Base-by-base conservation (phyloP, 768 basidiomycete species). In the Fomitopsis pulvina region DNA sequence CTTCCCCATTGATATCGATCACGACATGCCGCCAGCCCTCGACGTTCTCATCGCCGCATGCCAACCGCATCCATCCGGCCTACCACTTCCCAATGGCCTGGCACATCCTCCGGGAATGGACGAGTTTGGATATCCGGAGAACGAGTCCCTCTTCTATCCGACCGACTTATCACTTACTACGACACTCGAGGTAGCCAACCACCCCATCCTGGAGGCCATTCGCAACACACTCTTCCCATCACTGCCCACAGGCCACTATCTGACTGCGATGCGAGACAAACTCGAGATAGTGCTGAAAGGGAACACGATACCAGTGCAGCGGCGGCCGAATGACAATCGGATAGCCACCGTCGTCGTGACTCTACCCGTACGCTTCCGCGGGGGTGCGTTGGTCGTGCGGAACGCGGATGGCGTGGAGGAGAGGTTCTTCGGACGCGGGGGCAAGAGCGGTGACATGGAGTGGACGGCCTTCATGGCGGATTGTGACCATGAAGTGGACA, bases 201-300 rank as follows among this genome's bases (percentile, higher is more conserved):
- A 87, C 60, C 88, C 88, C 2, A 82, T 92, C 61, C 77, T 92
- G 52, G 87, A 88, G 55, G 81, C 87, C 0, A 71, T 90, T 20
- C 80, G 81, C 41, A 80, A 70, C 49, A 71, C 81, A 0, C 70
- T 92, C n/a, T 89, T 90, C 65, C 86, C 87, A 0, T 71, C 74
- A 24, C 71, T 89, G 3, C 80, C 85, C 3, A 60, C 68, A 0
- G 87, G 87, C 2, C 79, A 87, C 58, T 81, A 84, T 63, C 77
- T 92, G 56, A 80, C 79, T 18, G 79, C 79, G 0, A 64, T 79
- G 11, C 75, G 81, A 41, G 87, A 90, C 61, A 78, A 76, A 53
- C 71, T 91, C 18, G 86, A 92, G 61, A 72, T 92, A 22, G 65
- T 87, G 45, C 72, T 75, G 4, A 73, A 66, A 20, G 86, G 86